Evolutionary conservation across 75 land plant genomes (phyloP).

Genomic region (Selaginella moellendorffii): DNA sequence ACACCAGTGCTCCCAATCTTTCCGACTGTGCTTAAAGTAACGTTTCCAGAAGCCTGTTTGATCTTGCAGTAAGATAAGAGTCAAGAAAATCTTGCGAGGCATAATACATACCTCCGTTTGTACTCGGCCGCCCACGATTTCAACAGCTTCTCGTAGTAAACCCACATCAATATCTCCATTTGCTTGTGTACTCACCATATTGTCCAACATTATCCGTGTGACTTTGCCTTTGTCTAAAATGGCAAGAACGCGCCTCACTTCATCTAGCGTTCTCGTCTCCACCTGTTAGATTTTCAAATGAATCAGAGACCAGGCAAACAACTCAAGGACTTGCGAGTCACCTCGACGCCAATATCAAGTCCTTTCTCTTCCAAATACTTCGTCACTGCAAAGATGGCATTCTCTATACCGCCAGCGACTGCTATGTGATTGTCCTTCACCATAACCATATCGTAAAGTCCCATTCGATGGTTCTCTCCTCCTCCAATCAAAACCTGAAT

Average conservation of each 20-base stretch:
- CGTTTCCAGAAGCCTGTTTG: slow-evolving; percentile 95
- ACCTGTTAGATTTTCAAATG: slow-evolving; percentile 45
- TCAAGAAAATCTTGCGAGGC: too few relatives aligned
- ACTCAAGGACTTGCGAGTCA: too few relatives aligned
- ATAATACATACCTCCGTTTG: slow-evolving; percentile 83
- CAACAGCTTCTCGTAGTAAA: slow-evolving; percentile 84
- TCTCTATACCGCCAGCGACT: slow-evolving; percentile 70
- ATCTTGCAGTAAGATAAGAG: too few relatives aligned
- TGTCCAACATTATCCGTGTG: slow-evolving; percentile 90
- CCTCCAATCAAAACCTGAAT: slow-evolving; percentile 90
- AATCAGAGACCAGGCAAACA: too few relatives aligned
- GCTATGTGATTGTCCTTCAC: slow-evolving; percentile 97
- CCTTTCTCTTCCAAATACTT: slow-evolving; percentile 39
- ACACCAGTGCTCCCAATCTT: slow-evolving; percentile 81
- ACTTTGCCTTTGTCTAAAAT: slow-evolving; percentile 43
- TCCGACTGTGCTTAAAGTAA: slow-evolving; percentile 62
- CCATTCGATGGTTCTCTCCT: slow-evolving; percentile 93
- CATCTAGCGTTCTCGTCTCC: slow-evolving; percentile 84
- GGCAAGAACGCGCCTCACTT: slow-evolving; percentile 59
- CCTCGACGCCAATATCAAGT: slow-evolving; percentile 85
- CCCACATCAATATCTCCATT: slow-evolving; percentile 79
- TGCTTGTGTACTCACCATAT: slow-evolving; percentile 69
- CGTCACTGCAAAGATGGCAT: slow-evolving; percentile 65
- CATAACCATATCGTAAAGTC: slow-evolving; percentile 95
- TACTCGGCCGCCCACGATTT: slow-evolving; percentile 51